Evolutionary conservation across 179 eudicot species (phyloP).

Genomic region (Beta macrorhiza): DNA sequence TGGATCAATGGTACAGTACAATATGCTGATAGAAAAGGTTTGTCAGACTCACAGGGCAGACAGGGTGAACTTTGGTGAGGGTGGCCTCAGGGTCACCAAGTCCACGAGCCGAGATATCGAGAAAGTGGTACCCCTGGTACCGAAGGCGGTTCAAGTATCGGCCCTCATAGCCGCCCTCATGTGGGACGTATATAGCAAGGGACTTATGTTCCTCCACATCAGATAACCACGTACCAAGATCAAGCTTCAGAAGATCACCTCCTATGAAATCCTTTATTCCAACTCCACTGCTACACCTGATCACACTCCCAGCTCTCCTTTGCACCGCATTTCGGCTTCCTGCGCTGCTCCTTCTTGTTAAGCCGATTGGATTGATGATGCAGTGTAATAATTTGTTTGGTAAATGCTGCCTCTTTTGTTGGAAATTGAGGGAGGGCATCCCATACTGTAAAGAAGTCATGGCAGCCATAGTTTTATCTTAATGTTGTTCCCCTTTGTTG

Average conservation of each 20-base stretch:
- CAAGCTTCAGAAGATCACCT: constrained; percentile 77
- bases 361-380: constrained; percentile 13
- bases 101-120: constrained; percentile 72
- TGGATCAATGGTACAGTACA: constrained; percentile 16
- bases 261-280: constrained; percentile 70
- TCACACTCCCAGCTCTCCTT: constrained; percentile 14
- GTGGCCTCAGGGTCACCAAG: constrained; percentile 82
- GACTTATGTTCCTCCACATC: constrained; percentile 90
- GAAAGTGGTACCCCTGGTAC: constrained; percentile 69
- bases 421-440: constrained; percentile 16
- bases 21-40: neutral
- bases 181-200: constrained; percentile 79
- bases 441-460: constrained; percentile 30
- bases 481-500: neutral
- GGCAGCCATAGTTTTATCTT: constrained; percentile 19
- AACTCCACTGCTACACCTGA: constrained; percentile 39
- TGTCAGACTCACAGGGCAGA: constrained; percentile 70
- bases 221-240: constrained; percentile 69
- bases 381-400: constrained; percentile 8
- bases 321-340: neutral
- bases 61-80: constrained; percentile 78
- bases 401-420: constrained; percentile 10
- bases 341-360: neutral
- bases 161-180: constrained; percentile 95
- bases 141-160: constrained; percentile 64